These are phyloP conservation scores for Dryas octopetala DNA, from an alignment of 306 rosid genomes.

Conservation along the genomic window DNA sequence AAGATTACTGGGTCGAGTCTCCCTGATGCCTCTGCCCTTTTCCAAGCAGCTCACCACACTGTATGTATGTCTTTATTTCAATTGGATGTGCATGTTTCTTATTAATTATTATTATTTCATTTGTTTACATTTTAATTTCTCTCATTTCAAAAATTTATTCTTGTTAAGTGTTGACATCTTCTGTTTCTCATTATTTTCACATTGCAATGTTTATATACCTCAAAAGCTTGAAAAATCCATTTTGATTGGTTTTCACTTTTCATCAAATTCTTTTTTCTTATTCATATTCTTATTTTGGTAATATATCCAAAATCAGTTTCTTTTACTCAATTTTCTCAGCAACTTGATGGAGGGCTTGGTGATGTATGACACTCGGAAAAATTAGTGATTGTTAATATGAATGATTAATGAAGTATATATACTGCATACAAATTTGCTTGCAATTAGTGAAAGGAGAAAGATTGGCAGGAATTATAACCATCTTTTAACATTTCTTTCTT, in stretches of 20 bases:
- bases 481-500: background rate
- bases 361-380: background rate
- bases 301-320: background rate
- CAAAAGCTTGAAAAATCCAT: background rate
- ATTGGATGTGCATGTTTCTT: background rate
- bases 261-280: background rate
- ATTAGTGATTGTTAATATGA: too few species aligned
- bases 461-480: background rate
- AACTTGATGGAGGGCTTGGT: background rate
- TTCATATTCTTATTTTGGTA: background rate
- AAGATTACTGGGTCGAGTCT: conserved; percentile 55
- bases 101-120: background rate
- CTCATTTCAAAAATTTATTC: background rate
- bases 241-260: background rate
- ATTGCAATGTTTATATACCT: background rate
- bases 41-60: conserved; percentile 76
- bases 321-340: background rate
- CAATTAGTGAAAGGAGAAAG: background rate
- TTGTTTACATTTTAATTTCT: background rate
- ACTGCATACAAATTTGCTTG: background rate
- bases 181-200: background rate
- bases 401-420: too few species aligned
- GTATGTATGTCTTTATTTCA: conserved; percentile 35
- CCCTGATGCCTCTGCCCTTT: conserved; percentile 66
- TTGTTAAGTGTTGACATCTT: background rate